phyloP scores from a whole-genome alignment of 2,329 filamentous ascomycete genomes.

The Whalleya microplaca region DNA sequence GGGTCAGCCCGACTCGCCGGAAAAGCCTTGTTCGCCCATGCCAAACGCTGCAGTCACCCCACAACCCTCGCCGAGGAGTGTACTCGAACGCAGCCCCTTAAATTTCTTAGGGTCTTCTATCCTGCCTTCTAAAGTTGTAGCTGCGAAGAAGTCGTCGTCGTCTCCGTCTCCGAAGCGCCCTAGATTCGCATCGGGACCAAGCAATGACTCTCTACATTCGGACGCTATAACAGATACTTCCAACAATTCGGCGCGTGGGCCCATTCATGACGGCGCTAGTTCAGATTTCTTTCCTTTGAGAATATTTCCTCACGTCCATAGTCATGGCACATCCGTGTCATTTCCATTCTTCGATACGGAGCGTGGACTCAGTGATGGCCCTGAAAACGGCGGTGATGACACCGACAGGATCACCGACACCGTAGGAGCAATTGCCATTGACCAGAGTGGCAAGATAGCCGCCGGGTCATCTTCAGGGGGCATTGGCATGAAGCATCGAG shows the following conservation, averaged over 20 bases:
- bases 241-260: constrained; percentile 2
- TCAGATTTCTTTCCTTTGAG: background rate
- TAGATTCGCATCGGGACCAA: constrained; percentile 12
- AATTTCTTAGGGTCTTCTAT: constrained; percentile 31
- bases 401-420: constrained; percentile 81
- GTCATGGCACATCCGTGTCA: background rate
- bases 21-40: constrained; percentile 16
- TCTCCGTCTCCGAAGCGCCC: constrained; percentile 21
- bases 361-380: background rate
- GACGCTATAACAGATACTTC: constrained; percentile 1
- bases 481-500: constrained; percentile 97
- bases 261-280: constrained; percentile 24
- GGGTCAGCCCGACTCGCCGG: constrained; percentile 63
- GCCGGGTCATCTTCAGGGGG: constrained; percentile 95
- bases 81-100: constrained; percentile 32
- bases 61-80: constrained; percentile 18
- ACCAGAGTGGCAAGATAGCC: constrained; percentile 83
- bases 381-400: constrained; percentile 45
- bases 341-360: background rate
- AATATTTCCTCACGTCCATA: background rate
- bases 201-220: constrained; percentile 11
- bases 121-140: constrained; percentile 5
- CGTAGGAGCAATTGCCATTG: constrained; percentile 92
- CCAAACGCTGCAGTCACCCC: constrained; percentile 16
- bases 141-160: constrained; percentile 1